phyloP scores from a whole-genome alignment of 495 filamentous ascomycete genomes.

The Aspergillus sparsus region DNA sequence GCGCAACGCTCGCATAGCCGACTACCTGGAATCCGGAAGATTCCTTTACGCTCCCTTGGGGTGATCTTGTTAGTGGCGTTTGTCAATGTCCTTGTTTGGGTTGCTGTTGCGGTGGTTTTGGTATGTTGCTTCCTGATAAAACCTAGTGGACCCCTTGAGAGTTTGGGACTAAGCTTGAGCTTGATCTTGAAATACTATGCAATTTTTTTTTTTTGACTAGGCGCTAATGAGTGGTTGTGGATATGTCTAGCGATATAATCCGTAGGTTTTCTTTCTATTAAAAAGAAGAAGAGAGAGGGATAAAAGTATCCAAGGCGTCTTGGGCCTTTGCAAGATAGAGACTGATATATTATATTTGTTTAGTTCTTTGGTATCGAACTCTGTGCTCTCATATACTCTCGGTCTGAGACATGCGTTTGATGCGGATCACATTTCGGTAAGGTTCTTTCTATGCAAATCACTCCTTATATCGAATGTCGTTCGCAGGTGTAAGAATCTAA shows the following conservation, averaged over 20 bases:
- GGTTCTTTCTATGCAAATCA: neutral
- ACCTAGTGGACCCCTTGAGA: too few relatives aligned
- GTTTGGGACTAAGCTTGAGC: too few relatives aligned
- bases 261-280: slow-evolving; percentile 28
- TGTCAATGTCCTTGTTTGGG: slow-evolving; percentile 74
- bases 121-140: slow-evolving; percentile 30
- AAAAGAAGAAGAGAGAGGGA: neutral
- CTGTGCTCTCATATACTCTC: slow-evolving; percentile 83
- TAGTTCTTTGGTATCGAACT: slow-evolving; percentile 70
- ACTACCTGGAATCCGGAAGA: slow-evolving; percentile 51
- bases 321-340: neutral
- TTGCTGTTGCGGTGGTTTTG: slow-evolving; percentile 68
- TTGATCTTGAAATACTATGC: too few relatives aligned
- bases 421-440: slow-evolving; percentile 88
- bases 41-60: slow-evolving; percentile 65
- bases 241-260: slow-evolving; percentile 36
- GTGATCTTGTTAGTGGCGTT: slow-evolving; percentile 66
- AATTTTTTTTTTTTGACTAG: neutral
- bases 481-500: neutral
- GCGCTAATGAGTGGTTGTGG: slow-evolving; percentile 14
- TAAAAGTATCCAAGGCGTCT: neutral
- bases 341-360: neutral
- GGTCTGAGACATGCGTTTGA: slow-evolving; percentile 93
- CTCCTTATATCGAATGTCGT: neutral
- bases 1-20: slow-evolving; percentile 47